Base-by-base conservation (phyloP, 169 alveolate genomes). In the Babesia sp. region DNA sequence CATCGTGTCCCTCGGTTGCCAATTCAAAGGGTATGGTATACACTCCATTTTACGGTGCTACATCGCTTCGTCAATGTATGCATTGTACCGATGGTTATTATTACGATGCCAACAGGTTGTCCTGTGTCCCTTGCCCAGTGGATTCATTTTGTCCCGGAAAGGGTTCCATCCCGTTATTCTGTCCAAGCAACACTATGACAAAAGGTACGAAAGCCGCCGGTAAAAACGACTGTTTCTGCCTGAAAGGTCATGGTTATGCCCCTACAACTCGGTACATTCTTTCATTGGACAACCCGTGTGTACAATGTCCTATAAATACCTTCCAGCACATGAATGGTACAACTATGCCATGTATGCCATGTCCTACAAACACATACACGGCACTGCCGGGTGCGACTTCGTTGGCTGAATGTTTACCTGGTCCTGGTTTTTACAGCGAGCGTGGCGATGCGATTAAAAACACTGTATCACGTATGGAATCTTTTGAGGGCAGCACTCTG, bases 131-230 rank as follows among this genome's bases (percentile, higher is more conserved):
- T 2, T 88, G 93, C 29, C 88, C 88, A 36, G 75, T 26, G 51
- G 80, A 70, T 31, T 70, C 72, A 22, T 89, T 71, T 56, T 89
- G 93, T 66, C 83, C 74, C 55, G 93, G 93, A n/a, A 60, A 55
- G 55, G 68, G 70, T 26, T 34, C 71, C 41, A 50, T 24, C 26
- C 91, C 90, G 16, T 57, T 83, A 53, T 63, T 54, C 22, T 89
- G 93, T 54, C 90, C 90, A 48, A 66, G 56, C 41, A 83, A 87
- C 71, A 36, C 92, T 12, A 34, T 59, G 2, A 63, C 73, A 1
- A 46, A 11, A 0, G 64, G 51, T 12, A 31, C 44, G 31, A 73
- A 28, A 16, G 84, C 83, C 29, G 24, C 71, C 34, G 46, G 66
- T 26, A 42, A 36, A 45, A 63, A 42, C 48, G 84, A 80, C 37